Evolutionary conservation across 2,329 filamentous ascomycete genomes (phyloP).

Genomic region (Akanthomyces lecanii): DNA sequence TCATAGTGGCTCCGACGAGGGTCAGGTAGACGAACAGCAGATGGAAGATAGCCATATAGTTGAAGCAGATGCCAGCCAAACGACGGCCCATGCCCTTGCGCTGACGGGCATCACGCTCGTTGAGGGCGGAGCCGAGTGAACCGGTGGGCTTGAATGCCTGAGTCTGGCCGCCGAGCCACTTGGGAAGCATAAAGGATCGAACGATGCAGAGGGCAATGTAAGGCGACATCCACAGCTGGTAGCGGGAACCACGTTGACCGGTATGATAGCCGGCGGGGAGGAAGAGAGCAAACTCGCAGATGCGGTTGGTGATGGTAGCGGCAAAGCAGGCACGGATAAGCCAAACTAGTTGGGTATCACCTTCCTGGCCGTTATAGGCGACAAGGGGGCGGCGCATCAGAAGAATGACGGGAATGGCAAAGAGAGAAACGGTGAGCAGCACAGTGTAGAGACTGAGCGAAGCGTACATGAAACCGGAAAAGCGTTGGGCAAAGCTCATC

Average conservation of each 20-base stretch:
- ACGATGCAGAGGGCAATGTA: constrained; percentile 56
- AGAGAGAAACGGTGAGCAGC: constrained; percentile 49
- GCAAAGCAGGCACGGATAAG: constrained; percentile 53
- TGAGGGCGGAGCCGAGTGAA: constrained; percentile 50
- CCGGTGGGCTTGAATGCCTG: constrained; percentile 60
- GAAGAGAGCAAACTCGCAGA: constrained; percentile 55
- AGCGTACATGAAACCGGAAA: constrained; percentile 55
- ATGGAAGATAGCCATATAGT: constrained; percentile 54
- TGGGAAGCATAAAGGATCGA: constrained; percentile 54
- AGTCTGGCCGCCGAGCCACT: constrained; percentile 55
- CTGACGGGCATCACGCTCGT: constrained; percentile 52
- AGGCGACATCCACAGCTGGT: constrained; percentile 60
- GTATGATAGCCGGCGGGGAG: constrained; percentile 56
- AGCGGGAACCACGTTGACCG: constrained; percentile 51
- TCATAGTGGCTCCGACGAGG: constrained; percentile 45
- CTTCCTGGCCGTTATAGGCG: constrained; percentile 41
- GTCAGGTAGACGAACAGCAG: constrained; percentile 51
- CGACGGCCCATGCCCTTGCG: constrained; percentile 51
- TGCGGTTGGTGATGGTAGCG: constrained; percentile 45
- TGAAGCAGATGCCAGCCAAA: constrained; percentile 50
- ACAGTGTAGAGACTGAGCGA: constrained; percentile 54
- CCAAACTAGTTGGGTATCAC: constrained; percentile 52
- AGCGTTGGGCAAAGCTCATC: constrained; percentile 54
- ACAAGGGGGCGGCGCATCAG: constrained; percentile 54
- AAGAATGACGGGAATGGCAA: constrained; percentile 56